Evolutionary conservation across 2,329 filamentous ascomycete species (phyloP).

Genomic region (Diaporthe caulivora): DNA sequence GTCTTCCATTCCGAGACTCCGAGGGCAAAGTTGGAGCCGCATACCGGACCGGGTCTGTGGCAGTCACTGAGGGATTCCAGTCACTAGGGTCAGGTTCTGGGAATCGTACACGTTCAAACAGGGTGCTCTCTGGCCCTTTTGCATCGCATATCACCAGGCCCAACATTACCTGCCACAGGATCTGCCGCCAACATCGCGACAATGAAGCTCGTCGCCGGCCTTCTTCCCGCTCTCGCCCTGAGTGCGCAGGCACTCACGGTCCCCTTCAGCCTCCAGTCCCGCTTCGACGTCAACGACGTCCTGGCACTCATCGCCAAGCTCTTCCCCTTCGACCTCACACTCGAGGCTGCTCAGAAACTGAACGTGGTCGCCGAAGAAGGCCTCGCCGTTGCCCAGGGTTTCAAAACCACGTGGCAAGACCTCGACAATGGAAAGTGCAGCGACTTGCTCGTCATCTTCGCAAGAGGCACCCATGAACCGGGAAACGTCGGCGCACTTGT

Average conservation of each 20-base stretch:
- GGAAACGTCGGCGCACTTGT: conserved; percentile 46
- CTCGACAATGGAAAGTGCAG: conserved; percentile 33
- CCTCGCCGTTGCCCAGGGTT: conserved; percentile 12
- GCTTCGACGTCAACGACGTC: conserved; percentile 25
- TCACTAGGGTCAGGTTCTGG: too few species aligned
- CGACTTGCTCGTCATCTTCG: conserved; percentile 46
- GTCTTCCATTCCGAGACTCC: neutral
- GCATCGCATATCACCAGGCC: too few species aligned
- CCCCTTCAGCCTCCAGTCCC: neutral
- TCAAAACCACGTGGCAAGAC: conserved; percentile 35
- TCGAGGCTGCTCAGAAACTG: neutral
- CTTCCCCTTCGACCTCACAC: conserved; percentile 24
- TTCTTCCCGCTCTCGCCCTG: conserved; percentile 17
- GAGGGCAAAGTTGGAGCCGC: neutral
- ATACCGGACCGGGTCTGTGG: neutral
- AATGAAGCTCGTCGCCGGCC: conserved; percentile 25
- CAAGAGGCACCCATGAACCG: conserved; percentile 45
- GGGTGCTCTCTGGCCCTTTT: too few species aligned
- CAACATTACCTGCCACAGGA: too few species aligned
- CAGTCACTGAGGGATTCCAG: too few species aligned
- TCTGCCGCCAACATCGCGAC: neutral
- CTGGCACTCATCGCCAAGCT: conserved; percentile 25
- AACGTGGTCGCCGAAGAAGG: conserved; percentile 2
- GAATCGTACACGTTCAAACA: too few species aligned
- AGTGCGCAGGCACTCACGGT: neutral